phyloP scores from a whole-genome alignment of 2,329 filamentous ascomycete species.

The Fusarium gaditjirri region DNA sequence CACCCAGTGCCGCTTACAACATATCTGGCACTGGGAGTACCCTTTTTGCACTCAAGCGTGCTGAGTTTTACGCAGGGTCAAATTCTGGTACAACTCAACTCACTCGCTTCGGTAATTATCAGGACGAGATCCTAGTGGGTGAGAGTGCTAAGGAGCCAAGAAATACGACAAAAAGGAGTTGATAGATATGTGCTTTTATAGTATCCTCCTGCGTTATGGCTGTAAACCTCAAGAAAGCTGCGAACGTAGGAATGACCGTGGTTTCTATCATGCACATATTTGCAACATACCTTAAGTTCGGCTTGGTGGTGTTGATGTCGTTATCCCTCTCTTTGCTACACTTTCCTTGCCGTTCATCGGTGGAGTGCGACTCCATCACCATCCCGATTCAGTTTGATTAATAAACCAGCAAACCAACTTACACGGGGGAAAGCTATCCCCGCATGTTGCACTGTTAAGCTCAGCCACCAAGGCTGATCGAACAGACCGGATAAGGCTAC shows the following conservation, averaged over 20 bases:
- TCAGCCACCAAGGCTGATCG: constrained; percentile 36
- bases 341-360: constrained; percentile 1
- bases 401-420: not conserved
- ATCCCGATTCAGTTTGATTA: constrained; percentile 16
- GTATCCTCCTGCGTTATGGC: not conserved
- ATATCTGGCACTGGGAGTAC: not conserved
- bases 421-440: constrained; percentile 1
- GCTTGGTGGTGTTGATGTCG: constrained; percentile 1
- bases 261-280: not conserved
- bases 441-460: not conserved
- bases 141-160: not conserved
- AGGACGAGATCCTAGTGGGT: not conserved
- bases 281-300: not conserved
- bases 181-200: not conserved
- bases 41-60: not conserved
- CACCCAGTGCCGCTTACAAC: not conserved
- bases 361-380: constrained; percentile 1
- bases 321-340: constrained; percentile 35
- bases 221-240: not conserved
- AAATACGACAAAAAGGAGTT: not conserved
- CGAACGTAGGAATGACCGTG: not conserved
- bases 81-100: not conserved
- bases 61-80: constrained; percentile 10
- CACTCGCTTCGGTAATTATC: not conserved
- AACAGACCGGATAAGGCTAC: constrained; percentile 19